phyloP scores from a whole-genome alignment of 2,329 filamentous ascomycete genomes.

The Neofusicoccum laricinum region DNA sequence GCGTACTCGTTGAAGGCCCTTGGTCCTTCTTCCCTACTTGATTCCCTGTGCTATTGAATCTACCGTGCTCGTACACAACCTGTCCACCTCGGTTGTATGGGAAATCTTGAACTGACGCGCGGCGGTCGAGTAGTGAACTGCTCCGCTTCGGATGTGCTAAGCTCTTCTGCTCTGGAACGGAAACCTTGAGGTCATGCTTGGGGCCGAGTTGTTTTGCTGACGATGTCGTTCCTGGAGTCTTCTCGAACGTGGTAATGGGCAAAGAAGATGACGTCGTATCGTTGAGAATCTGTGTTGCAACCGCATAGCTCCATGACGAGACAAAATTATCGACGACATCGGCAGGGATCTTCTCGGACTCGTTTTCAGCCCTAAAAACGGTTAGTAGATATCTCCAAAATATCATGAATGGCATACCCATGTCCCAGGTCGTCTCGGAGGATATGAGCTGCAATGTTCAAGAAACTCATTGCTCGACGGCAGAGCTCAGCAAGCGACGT shows the following conservation, averaged over 20 bases:
- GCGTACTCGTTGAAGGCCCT: background rate
- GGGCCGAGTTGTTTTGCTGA: conserved; percentile 44
- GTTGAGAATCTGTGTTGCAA: conserved; percentile 71
- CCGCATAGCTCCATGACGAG: conserved; percentile 73
- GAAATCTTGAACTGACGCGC: conserved; percentile 28
- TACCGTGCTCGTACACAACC: conserved; percentile 38
- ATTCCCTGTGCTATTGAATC: conserved; percentile 25
- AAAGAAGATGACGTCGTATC: conserved; percentile 70
- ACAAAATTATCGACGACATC: conserved; percentile 71
- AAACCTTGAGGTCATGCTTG: conserved; percentile 58
- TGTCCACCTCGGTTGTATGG: conserved; percentile 34
- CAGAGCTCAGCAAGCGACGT: conserved; percentile 82
- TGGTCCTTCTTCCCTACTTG: conserved; percentile 1
- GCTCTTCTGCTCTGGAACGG: conserved; percentile 66
- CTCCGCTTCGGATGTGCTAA: conserved; percentile 67
- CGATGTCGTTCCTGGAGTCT: conserved; percentile 27
- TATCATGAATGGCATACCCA: conserved; percentile 43
- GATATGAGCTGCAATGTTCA: conserved; percentile 74
- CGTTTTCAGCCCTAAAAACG: conserved; percentile 27
- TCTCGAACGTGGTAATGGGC: conserved; percentile 53
- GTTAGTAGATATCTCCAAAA: conserved; percentile 20
- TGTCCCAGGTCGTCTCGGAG: conserved; percentile 74
- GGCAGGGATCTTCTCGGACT: conserved; percentile 31
- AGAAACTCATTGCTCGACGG: conserved; percentile 76
- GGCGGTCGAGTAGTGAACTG: conserved; percentile 55